Conservation (phyloP, 2,329 filamentous ascomycete species). For the Aspergillaceae sp. region DNA sequence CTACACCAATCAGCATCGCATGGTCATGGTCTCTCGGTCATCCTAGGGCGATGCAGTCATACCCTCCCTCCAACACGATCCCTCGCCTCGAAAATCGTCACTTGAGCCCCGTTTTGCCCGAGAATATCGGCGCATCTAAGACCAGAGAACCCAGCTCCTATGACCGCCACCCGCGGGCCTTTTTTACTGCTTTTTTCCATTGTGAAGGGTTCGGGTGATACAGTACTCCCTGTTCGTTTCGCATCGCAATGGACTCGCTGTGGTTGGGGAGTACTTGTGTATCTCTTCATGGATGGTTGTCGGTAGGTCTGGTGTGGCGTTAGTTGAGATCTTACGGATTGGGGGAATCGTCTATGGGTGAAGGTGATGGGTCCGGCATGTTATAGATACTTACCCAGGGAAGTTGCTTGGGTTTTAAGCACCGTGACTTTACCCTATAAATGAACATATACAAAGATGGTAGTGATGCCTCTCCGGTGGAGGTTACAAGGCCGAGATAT, state of each 20-base stretch:
- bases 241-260: not conserved
- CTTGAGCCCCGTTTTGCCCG: slow-evolving; percentile 45
- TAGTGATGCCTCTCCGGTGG: too few species aligned
- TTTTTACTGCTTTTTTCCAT: slow-evolving; percentile 19
- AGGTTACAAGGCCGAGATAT: too few species aligned
- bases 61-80: slow-evolving; percentile 52
- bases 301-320: not conserved
- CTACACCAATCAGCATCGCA: slow-evolving; percentile 20
- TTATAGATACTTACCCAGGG: too few species aligned
- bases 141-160: slow-evolving; percentile 54
- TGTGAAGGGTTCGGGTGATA: not conserved
- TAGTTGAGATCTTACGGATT: not conserved
- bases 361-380: too few species aligned
- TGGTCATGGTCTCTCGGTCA: too few species aligned
- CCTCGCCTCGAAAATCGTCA: slow-evolving; percentile 54
- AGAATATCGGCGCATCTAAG: slow-evolving; percentile 52
- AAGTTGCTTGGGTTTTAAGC: too few species aligned
- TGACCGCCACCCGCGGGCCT: slow-evolving; percentile 46
- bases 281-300: not conserved
- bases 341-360: too few species aligned
- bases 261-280: not conserved
- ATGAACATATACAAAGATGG: too few species aligned
- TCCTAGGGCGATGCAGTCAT: slow-evolving; percentile 9
- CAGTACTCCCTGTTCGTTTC: not conserved
- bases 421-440: too few species aligned